Percentiles rank a stretch among this genome's conserved stretches.
Conservation (phyloP, 352 stramenopile species). For the Plasmopara muralis region DNA sequence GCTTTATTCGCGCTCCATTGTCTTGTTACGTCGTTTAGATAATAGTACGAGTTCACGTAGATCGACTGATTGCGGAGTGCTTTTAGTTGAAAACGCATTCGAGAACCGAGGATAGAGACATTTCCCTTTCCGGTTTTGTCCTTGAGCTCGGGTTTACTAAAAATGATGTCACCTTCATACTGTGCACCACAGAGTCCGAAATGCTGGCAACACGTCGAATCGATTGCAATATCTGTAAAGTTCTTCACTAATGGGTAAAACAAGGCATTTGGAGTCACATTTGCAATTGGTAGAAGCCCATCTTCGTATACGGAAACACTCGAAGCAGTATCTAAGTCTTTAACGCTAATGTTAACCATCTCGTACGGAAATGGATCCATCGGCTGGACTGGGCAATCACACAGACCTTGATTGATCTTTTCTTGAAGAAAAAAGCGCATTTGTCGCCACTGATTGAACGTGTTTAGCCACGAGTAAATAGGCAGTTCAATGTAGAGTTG, state of each 20-base stretch:
- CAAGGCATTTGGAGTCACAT: constrained; percentile 54
- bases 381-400: constrained; percentile 68
- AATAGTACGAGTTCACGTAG: constrained; percentile 89
- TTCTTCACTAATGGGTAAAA: constrained; percentile 80
- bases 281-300: constrained; percentile 7
- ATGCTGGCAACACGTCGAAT: constrained; percentile 85
- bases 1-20: constrained; percentile 28
- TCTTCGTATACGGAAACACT: constrained; percentile 9
- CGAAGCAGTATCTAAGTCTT: constrained; percentile 11
- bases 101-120: constrained; percentile 60
- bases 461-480: constrained; percentile 85
- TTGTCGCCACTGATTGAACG: constrained; percentile 84
- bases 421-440: constrained; percentile 75
- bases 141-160: constrained; percentile 22
- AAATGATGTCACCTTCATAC: constrained; percentile 81
- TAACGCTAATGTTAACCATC: constrained; percentile 16
- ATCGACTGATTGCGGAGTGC: constrained; percentile 83
- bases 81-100: constrained; percentile 83
- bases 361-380: constrained; percentile 81
- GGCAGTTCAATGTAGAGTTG: constrained; percentile 74
- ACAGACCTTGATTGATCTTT: constrained; percentile 50
- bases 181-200: constrained; percentile 84
- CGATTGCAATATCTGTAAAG: constrained; percentile 83
- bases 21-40: constrained; percentile 54
- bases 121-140: not conserved